Base-by-base conservation (phyloP, 768 basidiomycete species). In the Kwoniella sp. region DNA sequence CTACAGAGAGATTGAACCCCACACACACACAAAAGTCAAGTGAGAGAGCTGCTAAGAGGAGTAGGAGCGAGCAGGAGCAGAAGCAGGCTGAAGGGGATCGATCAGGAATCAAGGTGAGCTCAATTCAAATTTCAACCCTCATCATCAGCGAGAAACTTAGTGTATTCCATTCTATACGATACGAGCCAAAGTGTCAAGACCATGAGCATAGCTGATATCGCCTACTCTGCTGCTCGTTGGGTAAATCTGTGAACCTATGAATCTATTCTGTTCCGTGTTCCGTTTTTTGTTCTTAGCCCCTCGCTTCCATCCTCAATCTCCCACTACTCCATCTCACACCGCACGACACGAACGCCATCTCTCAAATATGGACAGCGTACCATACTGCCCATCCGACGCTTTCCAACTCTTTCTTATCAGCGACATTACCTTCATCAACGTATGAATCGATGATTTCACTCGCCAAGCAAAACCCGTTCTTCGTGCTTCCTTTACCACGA, bases 331-430 rank as follows among this genome's bases (percentile, higher is more conserved):
- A 90, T 60, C 82, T 85, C 25, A 84, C 85, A 10, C 85, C 89
- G 0, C 90, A 91, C 76, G 87, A 89, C 1, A 59, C 86, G 5
- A 85, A 85, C 10, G 89, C 91, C 74, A 85, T 99, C 70, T 85
- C 88, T 2, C 84, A 88, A 0, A 83, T 97, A 0, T 98, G 95
- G 95, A 90, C 86, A 2, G 85, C 90, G 0, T 97, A 94, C 74
- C 94, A 98, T 77, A 84, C 86, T 15, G 86, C 89, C 3, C 87
- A 90, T 29, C 88, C 90, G 0, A 84, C 85, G 10, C 87, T 91
- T 0, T 90, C 91, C 0, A 89, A 90, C 17, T 87, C 89, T 10
- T 92, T 85, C 76, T 84, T 97, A 27, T 94, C 89, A 63, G 95
- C 95, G 1, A 83, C 88, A 6, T 84, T 96, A 19, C 88, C 94